Conservation (phyloP, 2,329 filamentous ascomycete species). For the Venturiaceae sp. region DNA sequence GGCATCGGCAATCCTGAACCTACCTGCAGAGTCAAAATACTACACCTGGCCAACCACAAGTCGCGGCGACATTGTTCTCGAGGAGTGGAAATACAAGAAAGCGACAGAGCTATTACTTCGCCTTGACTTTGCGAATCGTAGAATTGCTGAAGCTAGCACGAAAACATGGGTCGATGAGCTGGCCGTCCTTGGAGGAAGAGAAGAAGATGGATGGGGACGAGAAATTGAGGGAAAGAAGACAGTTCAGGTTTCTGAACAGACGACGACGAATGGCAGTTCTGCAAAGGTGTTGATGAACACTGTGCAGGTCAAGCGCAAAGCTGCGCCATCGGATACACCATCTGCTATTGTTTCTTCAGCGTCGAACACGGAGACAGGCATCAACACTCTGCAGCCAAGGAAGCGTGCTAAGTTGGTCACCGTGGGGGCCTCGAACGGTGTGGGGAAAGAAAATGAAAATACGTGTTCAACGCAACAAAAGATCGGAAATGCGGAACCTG, state of each 20-base stretch:
- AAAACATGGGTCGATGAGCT: conserved; percentile 62
- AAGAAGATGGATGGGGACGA: conserved; percentile 7
- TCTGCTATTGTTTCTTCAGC: neutral
- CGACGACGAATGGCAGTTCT: conserved; percentile 21
- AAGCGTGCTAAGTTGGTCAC: neutral
- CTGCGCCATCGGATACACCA: neutral
- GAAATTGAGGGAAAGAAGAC: conserved; percentile 8
- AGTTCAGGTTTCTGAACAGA: conserved; percentile 19
- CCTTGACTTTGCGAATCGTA: conserved; percentile 60
- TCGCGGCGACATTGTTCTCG: conserved; percentile 54
- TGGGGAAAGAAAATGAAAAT: neutral
- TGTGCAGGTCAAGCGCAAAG: conserved; percentile 2
- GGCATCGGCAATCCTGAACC: neutral
- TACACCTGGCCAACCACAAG: conserved; percentile 56
- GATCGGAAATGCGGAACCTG: no score
- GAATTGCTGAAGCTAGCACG: conserved; percentile 55
- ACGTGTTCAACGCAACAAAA: neutral
- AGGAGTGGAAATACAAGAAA: conserved; percentile 55
- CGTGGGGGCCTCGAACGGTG: neutral
- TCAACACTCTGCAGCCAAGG: neutral
- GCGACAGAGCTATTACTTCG: conserved; percentile 60
- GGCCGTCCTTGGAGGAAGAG: conserved; percentile 27
- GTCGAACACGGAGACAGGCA: neutral
- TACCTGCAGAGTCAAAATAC: conserved; percentile 36
- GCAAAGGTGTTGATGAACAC: conserved; percentile 2